These are phyloP conservation scores for Reutealis trisperma DNA, from an alignment of 345 rosid genomes.

Conservation along the genomic window DNA sequence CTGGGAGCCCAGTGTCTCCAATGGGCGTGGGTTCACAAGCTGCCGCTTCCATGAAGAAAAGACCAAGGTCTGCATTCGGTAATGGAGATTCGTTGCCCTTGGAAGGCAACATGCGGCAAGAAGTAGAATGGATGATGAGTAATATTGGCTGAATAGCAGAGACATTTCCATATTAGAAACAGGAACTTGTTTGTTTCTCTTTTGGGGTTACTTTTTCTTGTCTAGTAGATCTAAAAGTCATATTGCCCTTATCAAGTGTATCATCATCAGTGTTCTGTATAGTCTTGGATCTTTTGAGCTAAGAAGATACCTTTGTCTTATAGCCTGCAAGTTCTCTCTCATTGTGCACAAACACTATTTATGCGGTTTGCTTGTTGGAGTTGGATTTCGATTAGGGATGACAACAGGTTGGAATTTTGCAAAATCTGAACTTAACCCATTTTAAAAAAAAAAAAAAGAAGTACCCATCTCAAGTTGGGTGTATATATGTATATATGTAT, in stretches of 20 bases:
- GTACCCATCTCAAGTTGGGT: too few relatives aligned
- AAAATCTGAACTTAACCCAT: too few relatives aligned
- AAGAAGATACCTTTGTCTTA: neutral
- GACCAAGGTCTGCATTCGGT: conserved; percentile 51
- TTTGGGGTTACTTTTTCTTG: neutral
- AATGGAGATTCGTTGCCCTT: conserved; percentile 47
- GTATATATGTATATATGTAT: too few relatives aligned
- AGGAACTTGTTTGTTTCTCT: conserved; percentile 17
- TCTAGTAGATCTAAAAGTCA: conserved; percentile 5
- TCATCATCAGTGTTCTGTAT: conserved; percentile 17
- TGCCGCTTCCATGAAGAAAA: conserved; percentile 57
- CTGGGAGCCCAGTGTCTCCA: conserved; percentile 60
- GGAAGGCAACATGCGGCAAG: conserved; percentile 57
- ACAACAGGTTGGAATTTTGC: too few relatives aligned
- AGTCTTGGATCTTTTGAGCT: conserved; percentile 7
- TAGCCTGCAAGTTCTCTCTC: neutral
- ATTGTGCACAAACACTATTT: neutral
- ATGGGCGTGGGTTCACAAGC: conserved; percentile 44
- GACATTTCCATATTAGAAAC: conserved; percentile 28
- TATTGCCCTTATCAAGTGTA: conserved; percentile 4
- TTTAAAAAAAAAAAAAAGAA: too few relatives aligned
- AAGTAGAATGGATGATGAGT: conserved; percentile 73
- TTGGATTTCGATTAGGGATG: too few relatives aligned
- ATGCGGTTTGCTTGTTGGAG: neutral
- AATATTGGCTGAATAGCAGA: conserved; percentile 45